Evolutionary conservation across 2,329 filamentous ascomycete species (phyloP).

Genomic region (Aspergillus novofumigatus): DNA sequence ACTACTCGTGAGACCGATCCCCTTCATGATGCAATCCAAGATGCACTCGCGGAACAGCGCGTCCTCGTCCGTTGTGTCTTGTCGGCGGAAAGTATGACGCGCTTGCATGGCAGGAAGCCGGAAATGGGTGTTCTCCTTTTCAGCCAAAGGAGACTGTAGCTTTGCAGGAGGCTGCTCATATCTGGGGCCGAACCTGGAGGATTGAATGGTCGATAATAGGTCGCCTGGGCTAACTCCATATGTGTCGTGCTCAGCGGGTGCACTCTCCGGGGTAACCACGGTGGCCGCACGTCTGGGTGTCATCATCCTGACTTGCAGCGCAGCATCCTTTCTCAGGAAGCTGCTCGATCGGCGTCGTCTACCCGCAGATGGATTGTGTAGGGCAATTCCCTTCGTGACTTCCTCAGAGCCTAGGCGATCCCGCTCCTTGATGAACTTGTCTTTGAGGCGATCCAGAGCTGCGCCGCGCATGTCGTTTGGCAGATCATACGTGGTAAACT

Average conservation of each 20-base stretch:
- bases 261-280: slow-evolving; percentile 13
- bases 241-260: slow-evolving; percentile 28
- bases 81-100: slow-evolving; percentile 53
- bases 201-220: slow-evolving; percentile 71
- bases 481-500: slow-evolving; percentile 84
- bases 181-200: slow-evolving; percentile 58
- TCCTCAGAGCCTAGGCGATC: slow-evolving; percentile 79
- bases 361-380: slow-evolving; percentile 72
- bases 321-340: slow-evolving; percentile 73
- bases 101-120: slow-evolving; percentile 25
- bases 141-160: slow-evolving; percentile 40
- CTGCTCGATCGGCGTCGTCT: slow-evolving; percentile 69
- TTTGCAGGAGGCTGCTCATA: slow-evolving; percentile 36
- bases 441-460: slow-evolving; percentile 78
- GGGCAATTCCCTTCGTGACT: slow-evolving; percentile 83
- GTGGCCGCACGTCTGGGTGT: slow-evolving; percentile 36
- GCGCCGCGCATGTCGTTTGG: slow-evolving; percentile 85
- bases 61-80: slow-evolving; percentile 84
- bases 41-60: slow-evolving; percentile 84
- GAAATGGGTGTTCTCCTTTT: slow-evolving; percentile 38
- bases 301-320: slow-evolving; percentile 61
- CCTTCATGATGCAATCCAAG: slow-evolving; percentile 91
- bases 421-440: slow-evolving; percentile 83
- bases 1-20: slow-evolving; percentile 71
- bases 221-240: slow-evolving; percentile 67